Evolutionary conservation across 495 filamentous ascomycete genomes (phyloP), one percentile per base, ranked within the genome.

Genomic region (Penicillium manginii): DNA sequence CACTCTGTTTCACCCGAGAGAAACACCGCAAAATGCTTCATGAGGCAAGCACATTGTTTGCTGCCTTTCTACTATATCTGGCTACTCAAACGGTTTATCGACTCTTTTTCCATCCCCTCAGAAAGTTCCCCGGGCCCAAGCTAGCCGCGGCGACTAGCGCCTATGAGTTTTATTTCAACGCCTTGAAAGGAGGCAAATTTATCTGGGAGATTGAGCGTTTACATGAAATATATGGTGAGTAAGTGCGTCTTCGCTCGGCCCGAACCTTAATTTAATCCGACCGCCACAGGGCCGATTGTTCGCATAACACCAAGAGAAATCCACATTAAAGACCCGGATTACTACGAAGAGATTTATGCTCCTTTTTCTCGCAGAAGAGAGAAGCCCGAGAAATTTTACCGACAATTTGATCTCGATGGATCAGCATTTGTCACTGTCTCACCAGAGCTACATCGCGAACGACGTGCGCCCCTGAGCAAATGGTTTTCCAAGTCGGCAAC

Each of bases 121-220:
- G 74, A n/a, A 64, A 72, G n/a, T 73, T 87, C 37, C 83, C 80
- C 0, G 72, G 74, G 11, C 74, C 72, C 0, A 63, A 54, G 21
- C 54, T 73, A 17, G 83, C 84, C 1, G 85, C 83, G 0, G 35
- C 76, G 1, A 83, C 78, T 0, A 42, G 58, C 19, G 74, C 62
- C 55, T 83, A 84, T 53, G 81, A 87, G 59, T 75, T 75, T 43
- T 83, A 81, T 58, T 81, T 72, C 57, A 76, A 84, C 56, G 63
- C 73, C 12, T 52, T 79, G n/a, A 61, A 68, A 37, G 33, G 33
- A 37, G 33, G 33, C 9, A 37, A 37, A 15, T 37, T 37, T 15
- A 37, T 37, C 14, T 37, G 33, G 33, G 33, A 37, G 8, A 37
- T 83, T 47, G 67, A 74, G 42, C 61, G 70, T 39, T 57, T 81